Conservation (phyloP, 2,329 filamentous ascomycete species). For the Sclerotinia borealis region DNA sequence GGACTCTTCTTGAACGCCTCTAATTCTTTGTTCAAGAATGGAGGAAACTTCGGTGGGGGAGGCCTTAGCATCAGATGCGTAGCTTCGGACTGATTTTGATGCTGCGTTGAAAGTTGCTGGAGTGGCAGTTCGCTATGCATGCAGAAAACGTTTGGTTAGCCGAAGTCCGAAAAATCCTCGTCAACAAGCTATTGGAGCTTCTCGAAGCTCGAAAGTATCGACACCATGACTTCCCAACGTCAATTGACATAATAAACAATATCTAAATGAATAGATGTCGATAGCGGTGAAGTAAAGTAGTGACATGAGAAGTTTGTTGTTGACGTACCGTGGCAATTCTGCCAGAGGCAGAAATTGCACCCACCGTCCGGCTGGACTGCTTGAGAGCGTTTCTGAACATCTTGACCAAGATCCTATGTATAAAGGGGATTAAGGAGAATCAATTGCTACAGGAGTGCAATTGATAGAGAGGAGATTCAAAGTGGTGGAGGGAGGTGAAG, state of each 20-base stretch:
- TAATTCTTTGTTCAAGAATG: conserved; percentile 98
- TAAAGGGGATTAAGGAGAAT: conserved; percentile 46
- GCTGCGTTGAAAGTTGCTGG: conserved; percentile 68
- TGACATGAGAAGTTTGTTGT: conserved; percentile 37
- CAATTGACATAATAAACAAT: conserved; percentile 38
- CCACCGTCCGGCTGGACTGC: conserved; percentile 92
- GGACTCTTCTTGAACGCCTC: conserved; percentile 95
- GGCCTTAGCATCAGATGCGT: conserved; percentile 91
- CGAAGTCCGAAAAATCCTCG: conserved; percentile 42
- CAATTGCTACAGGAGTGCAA: conserved; percentile 64
- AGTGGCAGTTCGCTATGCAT: conserved; percentile 80
- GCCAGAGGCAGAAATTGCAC: conserved; percentile 86
- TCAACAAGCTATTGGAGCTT: conserved; percentile 31
- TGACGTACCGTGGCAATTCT: conserved; percentile 91
- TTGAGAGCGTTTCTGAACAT: conserved; percentile 99
- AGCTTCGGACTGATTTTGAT: conserved; percentile 71
- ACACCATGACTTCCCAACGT: conserved; percentile 25
- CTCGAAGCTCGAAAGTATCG: conserved; percentile 36
- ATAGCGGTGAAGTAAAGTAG: conserved; percentile 35
- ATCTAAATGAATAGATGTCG: conserved; percentile 31
- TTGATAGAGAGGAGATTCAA: conserved; percentile 55
- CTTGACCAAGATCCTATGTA: conserved; percentile 49
- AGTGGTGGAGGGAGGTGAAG: conserved; percentile 30
- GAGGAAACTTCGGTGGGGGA: conserved; percentile 97
- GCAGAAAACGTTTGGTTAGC: conserved; percentile 47